Conservation (phyloP, 768 basidiomycete genomes). For the Rhizopogon vesiculosus region DNA sequence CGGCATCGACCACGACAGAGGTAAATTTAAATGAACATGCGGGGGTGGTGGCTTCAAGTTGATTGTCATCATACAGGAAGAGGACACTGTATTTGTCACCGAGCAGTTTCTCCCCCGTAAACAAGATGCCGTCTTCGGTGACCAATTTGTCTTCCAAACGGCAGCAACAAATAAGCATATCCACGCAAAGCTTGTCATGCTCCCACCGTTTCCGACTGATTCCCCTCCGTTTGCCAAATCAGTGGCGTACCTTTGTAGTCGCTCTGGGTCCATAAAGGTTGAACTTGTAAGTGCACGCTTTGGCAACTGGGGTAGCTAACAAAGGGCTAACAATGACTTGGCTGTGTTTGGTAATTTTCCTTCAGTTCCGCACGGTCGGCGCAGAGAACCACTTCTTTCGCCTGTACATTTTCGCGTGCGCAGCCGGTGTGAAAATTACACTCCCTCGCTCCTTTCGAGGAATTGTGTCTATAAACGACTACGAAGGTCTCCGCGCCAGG, state of each 20-base stretch:
- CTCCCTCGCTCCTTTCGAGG: constrained; percentile 24
- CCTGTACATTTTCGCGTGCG: constrained; percentile 24
- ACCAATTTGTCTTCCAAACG: constrained; percentile 26
- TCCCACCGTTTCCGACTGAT: constrained; percentile 23
- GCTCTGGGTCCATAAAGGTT: constrained; percentile 19
- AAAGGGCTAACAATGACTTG: not conserved
- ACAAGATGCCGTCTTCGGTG: constrained; percentile 23
- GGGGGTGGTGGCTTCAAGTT: not conserved
- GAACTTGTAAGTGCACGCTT: constrained; percentile 18
- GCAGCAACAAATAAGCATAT: constrained; percentile 14
- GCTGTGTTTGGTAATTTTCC: constrained; percentile 3
- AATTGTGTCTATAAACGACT: constrained; percentile 18
- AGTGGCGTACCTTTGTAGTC: constrained; percentile 25
- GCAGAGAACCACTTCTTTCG: constrained; percentile 26
- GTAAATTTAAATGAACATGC: constrained; percentile 10
- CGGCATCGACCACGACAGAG: constrained; percentile 9
- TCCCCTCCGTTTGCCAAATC: constrained; percentile 27
- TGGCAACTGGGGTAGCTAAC: not conserved
- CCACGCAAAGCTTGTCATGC: constrained; percentile 22
- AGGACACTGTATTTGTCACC: constrained; percentile 14
- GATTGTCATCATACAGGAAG: constrained; percentile 11
- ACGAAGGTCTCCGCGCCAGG: constrained; percentile 7
- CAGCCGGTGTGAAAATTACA: constrained; percentile 22
- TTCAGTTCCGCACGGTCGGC: constrained; percentile 19
- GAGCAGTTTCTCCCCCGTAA: constrained; percentile 26